Percentiles rank a stretch among this genome's conserved stretches.
phyloP scores from a whole-genome alignment of 352 stramenopile species.

The Phytophthora capsici region DNA sequence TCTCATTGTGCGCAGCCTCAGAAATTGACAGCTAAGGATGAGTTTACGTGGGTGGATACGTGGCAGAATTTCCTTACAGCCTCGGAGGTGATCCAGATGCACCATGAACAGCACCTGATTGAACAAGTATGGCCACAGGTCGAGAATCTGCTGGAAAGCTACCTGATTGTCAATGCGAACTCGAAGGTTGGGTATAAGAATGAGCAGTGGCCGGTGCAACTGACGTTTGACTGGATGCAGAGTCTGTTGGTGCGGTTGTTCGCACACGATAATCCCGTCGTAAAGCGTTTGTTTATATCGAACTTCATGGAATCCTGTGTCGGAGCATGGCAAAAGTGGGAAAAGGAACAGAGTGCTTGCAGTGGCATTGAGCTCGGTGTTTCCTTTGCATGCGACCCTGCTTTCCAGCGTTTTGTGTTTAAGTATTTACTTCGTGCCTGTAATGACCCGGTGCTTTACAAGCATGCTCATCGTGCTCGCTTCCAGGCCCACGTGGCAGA shows the following conservation, averaged over 20 bases:
- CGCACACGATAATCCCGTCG: slow-evolving; percentile 76
- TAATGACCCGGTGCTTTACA: slow-evolving; percentile 84
- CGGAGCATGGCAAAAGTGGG: slow-evolving; percentile 24
- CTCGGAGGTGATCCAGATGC: slow-evolving; percentile 85
- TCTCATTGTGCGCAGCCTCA: slow-evolving; percentile 46
- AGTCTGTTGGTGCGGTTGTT: slow-evolving; percentile 77
- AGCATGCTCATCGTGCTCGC: slow-evolving; percentile 46
- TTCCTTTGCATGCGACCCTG: slow-evolving; percentile 48
- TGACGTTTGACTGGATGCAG: slow-evolving; percentile 83
- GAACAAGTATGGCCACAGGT: slow-evolving; percentile 88
- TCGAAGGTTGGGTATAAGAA: neutral
- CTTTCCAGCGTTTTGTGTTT: slow-evolving; percentile 69
- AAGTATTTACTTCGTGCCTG: slow-evolving; percentile 50
- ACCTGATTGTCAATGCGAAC: slow-evolving; percentile 34
- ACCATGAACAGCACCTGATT: slow-evolving; percentile 84
- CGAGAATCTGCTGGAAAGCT: slow-evolving; percentile 49
- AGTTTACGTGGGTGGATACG: slow-evolving; percentile 23
- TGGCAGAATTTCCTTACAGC: slow-evolving; percentile 80
- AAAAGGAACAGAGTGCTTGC: neutral
- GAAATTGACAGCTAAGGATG: slow-evolving; percentile 6
- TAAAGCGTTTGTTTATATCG: slow-evolving; percentile 75
- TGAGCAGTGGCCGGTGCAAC: slow-evolving; percentile 53
- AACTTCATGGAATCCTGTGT: slow-evolving; percentile 68
- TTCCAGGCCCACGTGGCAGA: slow-evolving; percentile 44
- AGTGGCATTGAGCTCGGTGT: slow-evolving; percentile 19